Base-by-base conservation (phyloP, 2,329 filamentous ascomycete genomes). In the Ophiosphaerella narmari region DNA sequence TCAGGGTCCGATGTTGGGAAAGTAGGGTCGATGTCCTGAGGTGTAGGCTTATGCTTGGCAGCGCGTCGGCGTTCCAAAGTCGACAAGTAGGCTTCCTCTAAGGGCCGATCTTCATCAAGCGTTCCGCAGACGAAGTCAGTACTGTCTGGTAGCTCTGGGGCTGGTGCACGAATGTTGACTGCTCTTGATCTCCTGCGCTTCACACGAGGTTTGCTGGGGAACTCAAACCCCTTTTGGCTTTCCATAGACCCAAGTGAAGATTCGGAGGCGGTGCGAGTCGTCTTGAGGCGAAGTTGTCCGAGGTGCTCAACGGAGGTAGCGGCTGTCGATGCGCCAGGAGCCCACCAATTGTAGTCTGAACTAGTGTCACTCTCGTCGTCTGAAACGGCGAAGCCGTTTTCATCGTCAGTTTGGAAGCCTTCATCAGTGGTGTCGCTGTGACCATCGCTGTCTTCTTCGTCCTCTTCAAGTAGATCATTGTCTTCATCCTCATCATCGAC, bases 71-170 rank as follows among this genome's bases (percentile, higher is more conserved):
- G 86, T 65, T 92, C 89, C 50, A 95, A 82, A 63, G 89, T 91
- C 2, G 90, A 89, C 48, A 96, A 82, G 72, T 97, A 99, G 0
- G 91, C 93, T 60, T 92, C 91, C 71, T 99, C 94, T n/a, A 97
- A 77, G 2, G 91, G 91, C 38, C 91, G 86, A 67, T 99, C 94
- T 74, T 99, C 94, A 60, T 99, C 94, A 16, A 99, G 80, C 1
- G 94, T 99, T 50, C 94, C 94, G 67, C 94, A 97, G n/a, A 99
- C 94, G 60, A 99, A 99, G 72, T 99, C 94, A 12, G 94, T 97
- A 74, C 92, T 97, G 72, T 99, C 94, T 1, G 94, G 94, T 9
- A 99, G 80, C 68, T 96, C 91, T 2, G 90, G 90, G 1, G 88
- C 89, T 14, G 70, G 66, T 34, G 85, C 82, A 18, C 86, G 86